Conservation (phyloP, 148 eudicot species). For the Nepenthes gracilis region DNA sequence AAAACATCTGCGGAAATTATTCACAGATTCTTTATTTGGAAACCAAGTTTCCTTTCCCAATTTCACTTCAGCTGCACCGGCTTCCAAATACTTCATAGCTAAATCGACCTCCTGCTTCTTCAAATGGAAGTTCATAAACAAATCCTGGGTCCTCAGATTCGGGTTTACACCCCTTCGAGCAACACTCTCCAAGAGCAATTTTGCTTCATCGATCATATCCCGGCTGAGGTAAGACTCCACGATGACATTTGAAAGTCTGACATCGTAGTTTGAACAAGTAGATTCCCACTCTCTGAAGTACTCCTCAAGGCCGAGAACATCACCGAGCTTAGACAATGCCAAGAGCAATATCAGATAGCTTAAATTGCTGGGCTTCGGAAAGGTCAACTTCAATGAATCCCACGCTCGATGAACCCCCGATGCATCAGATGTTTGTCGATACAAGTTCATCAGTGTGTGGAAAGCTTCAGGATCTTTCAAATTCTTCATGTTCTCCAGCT, state of each 20-base stretch:
- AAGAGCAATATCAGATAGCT: conserved; percentile 38
- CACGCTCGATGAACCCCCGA: conserved; percentile 36
- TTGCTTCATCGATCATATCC: conserved; percentile 36
- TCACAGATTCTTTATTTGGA: conserved; percentile 25
- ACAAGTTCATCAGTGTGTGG: conserved; percentile 27
- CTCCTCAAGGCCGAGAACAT: conserved; percentile 28
- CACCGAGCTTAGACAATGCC: conserved; percentile 32
- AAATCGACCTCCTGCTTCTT: conserved; percentile 24
- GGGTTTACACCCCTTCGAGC: conserved; percentile 16
- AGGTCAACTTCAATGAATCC: conserved; percentile 22
- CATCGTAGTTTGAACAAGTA: conserved; percentile 22
- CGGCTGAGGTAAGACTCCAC: conserved; percentile 32
- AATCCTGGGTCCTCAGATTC: conserved; percentile 22
- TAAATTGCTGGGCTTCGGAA: conserved; percentile 20
- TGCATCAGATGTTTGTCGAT: conserved; percentile 14
- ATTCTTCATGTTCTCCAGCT: conserved; percentile 19
- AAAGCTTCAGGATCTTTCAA: conserved; percentile 15
- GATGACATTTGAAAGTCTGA: conserved; percentile 33
- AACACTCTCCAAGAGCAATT: conserved; percentile 17
- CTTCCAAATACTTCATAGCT: conserved; percentile 32
- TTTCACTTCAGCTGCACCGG: conserved; percentile 17
- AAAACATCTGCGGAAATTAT: conserved; percentile 19
- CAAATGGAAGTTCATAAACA: conserved; percentile 18
- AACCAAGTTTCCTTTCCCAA: conserved; percentile 16
- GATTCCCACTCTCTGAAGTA: conserved; percentile 41